phyloP scores from a whole-genome alignment of 306 rosid species.

The Biancaea sappan region DNA sequence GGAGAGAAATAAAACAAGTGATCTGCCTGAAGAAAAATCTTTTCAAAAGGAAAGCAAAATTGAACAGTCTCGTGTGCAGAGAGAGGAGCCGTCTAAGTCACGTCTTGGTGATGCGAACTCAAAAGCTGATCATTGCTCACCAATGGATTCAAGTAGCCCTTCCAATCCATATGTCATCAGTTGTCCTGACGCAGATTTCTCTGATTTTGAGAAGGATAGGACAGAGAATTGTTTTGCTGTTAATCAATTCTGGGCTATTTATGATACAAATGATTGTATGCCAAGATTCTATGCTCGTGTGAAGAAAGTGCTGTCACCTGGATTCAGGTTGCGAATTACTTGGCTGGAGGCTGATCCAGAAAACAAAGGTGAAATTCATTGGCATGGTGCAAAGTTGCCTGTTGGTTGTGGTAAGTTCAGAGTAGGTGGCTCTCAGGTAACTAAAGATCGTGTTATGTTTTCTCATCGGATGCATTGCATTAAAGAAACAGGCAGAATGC shows the following conservation, averaged over 20 bases:
- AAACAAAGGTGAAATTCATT: conserved; percentile 50
- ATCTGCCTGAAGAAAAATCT: conserved; percentile 37
- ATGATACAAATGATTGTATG: conserved; percentile 67
- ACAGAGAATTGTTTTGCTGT: conserved; percentile 50
- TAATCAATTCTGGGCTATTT: conserved; percentile 76
- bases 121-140: conserved; percentile 28
- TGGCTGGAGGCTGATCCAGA: conserved; percentile 81
- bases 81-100: conserved; percentile 39
- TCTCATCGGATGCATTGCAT: conserved; percentile 68
- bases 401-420: conserved; percentile 70
- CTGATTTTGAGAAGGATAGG: conserved; percentile 66
- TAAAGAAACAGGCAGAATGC: conserved; percentile 39
- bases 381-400: conserved; percentile 62
- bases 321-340: conserved; percentile 59
- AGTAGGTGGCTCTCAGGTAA: conserved; percentile 45
- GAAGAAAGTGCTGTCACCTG: conserved; percentile 62
- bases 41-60: conserved; percentile 34
- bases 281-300: conserved; percentile 85
- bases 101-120: conserved; percentile 36
- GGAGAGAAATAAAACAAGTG: conserved; percentile 26
- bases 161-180: conserved; percentile 25
- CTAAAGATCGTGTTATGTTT: conserved; percentile 48
- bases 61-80: conserved; percentile 33
- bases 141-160: conserved; percentile 29
- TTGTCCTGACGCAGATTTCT: conserved; percentile 75